These are phyloP conservation scores for Boechera retrofracta DNA, from an alignment of 345 rosid genomes.

Conservation along the genomic window DNA sequence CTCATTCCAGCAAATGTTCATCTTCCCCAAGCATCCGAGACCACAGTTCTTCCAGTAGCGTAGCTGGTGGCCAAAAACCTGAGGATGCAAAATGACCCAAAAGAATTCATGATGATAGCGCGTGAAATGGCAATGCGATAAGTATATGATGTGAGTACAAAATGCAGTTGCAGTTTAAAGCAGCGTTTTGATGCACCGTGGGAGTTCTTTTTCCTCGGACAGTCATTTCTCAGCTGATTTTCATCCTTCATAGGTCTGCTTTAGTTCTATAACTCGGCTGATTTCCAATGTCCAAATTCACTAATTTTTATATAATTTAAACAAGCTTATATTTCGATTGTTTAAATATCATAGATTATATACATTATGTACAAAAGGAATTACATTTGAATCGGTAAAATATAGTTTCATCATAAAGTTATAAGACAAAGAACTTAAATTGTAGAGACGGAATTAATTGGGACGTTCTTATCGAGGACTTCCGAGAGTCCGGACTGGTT, in stretches of 20 bases:
- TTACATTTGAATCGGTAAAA: not conserved
- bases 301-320: constrained; percentile 9
- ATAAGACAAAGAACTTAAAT: not conserved
- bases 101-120: not conserved
- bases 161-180: constrained; percentile 8
- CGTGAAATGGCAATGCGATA: not conserved
- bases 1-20: constrained; percentile 68
- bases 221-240: not conserved
- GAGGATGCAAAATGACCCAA: constrained; percentile 51
- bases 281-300: not conserved
- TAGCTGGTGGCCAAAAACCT: constrained; percentile 56
- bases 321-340: not conserved
- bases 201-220: not conserved
- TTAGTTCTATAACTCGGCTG: constrained; percentile 1
- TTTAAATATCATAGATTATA: not conserved
- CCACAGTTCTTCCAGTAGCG: constrained; percentile 73
- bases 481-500: not conserved
- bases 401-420: not conserved
- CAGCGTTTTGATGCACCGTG: constrained; percentile 19
- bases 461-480: not conserved
- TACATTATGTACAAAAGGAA: not conserved
- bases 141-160: constrained; percentile 14
- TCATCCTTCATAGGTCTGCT: not conserved
- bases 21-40: constrained; percentile 72
- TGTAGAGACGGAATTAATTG: not conserved